phyloP scores from a whole-genome alignment of 768 basidiomycete genomes.

The Mycena rebaudengoi region DNA sequence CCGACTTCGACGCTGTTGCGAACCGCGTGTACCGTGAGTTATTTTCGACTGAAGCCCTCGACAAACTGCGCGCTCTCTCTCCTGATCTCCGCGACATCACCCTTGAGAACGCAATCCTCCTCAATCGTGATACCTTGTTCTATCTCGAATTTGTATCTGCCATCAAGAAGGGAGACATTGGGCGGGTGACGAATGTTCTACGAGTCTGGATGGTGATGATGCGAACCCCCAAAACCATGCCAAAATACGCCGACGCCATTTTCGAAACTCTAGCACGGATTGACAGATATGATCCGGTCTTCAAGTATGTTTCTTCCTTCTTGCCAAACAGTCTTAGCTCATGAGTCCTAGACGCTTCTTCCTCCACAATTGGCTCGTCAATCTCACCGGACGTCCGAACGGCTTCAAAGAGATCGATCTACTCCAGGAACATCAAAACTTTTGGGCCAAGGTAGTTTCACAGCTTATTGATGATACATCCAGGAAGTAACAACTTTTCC shows the following conservation, averaged over 20 bases:
- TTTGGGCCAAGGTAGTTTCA: slow-evolving; percentile 21
- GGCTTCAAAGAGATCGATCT: slow-evolving; percentile 30
- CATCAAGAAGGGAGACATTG: slow-evolving; percentile 32
- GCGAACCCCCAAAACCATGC: slow-evolving; percentile 19
- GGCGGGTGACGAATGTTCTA: slow-evolving; percentile 22
- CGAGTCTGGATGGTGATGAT: slow-evolving; percentile 26
- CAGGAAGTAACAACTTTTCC: not conserved
- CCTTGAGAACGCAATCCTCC: slow-evolving; percentile 22
- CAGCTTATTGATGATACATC: not conserved
- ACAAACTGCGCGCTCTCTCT: not conserved
- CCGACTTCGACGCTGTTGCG: slow-evolving; percentile 14
- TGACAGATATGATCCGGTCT: not conserved
- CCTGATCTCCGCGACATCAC: not conserved
- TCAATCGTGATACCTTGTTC: slow-evolving; percentile 27
- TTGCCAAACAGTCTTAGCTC: not conserved
- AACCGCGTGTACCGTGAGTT: slow-evolving; percentile 10
- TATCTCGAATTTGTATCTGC: slow-evolving; percentile 26
- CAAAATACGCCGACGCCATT: slow-evolving; percentile 29
- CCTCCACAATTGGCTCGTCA: slow-evolving; percentile 29
- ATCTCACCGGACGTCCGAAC: slow-evolving; percentile 9
- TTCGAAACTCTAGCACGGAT: slow-evolving; percentile 16
- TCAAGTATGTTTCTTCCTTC: not conserved
- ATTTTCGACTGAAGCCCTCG: not conserved
- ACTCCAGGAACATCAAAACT: slow-evolving; percentile 17
- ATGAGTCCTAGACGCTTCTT: slow-evolving; percentile 7